Evolutionary conservation across 2,329 filamentous ascomycete genomes (phyloP), one percentile per base, ranked within the genome.

Genomic region (Microsporum audouinii): DNA sequence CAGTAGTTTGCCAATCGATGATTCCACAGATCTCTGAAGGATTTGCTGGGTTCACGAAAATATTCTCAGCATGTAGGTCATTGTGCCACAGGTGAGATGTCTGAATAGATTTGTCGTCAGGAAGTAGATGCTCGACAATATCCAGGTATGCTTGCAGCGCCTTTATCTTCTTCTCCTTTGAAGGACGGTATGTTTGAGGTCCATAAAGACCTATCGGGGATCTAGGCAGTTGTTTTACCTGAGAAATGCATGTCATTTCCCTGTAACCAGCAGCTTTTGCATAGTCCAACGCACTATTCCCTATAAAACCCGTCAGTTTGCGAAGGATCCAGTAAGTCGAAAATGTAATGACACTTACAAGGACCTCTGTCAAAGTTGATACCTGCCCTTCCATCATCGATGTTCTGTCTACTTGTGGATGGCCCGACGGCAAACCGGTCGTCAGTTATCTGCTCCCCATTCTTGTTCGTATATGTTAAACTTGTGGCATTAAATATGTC

Each of bases 21-120:
- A 69, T 67, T 14, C 67, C 65, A 7, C 63, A 7, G 17, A 70
- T 66, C 23, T 55, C 56, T 27, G 51, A 56, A 23, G 62, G 62
- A 10, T 63, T 58, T 33, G 17, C 57, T 23, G 57, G 60, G 38
- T 73, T 55, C 31, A 77, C 69, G 61, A 77, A 77, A 36, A 77
- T 67, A 63, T 77, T 78, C 5, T 68, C 66, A 14, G 71, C 60
- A 64, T 74, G 72, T 23, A 77, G 67, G 66, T 77, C 74, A 55
- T 66, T 67, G 65, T 78, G 75, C 73, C 71, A 76, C 38, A 78
- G 61, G 41, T 70, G 69, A n/a, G 74, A 65, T 55, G 61, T 60
- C 47, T 62, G 55, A 12, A 71, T 45, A 3, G 51, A 53, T 39
- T 66, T 49, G n/a, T 71, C 62, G 49, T 64, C 62, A 3, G 68